Base-by-base conservation (phyloP, 1,284 basidiomycete species). In the Pascua guehoae region DNA sequence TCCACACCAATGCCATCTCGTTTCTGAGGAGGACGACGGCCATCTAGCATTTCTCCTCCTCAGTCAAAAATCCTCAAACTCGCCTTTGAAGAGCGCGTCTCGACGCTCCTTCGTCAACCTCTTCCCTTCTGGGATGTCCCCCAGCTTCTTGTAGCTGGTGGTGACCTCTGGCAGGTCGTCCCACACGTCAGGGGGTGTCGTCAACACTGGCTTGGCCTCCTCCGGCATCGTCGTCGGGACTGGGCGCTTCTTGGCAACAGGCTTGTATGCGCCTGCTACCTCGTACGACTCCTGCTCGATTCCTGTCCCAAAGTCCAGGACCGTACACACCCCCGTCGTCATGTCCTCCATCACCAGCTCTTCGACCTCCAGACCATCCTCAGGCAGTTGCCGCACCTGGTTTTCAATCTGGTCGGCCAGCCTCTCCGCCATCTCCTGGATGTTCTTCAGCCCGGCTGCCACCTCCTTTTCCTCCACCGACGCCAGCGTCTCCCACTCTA, bases 231-330 rank as follows among this genome's bases (percentile, higher is more conserved):
- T 37, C 2, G 49, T 51, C 5, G 49, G 49, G 12, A 58, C 57
- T 5, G 57, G 53, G 2, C 53, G 16, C 57, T 58, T 58, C 53
- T 47, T 51, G 11, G 42, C 47, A 8, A 58, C 57, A 1, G 43
- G 37, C 18, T 58, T 58, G 41, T 58, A 58, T 3, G 53, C 57
- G 4, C 4, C 24, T 3, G 24, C 24, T 7, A 32, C 24, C 7
- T 32, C 24, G 7, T 32, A 32, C 3, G 24, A 32, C 24, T 32
- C 24, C 24, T 32, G 24, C 24, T 32, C 24, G 24, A 32, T 7
- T 32, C 24, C 24, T 7, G 24, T 4, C 3, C 57, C 48, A 5
- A 24, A 40, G 38, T 14, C 40, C 4, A 9, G 9, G 1, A 49
- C 47, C 4, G 15, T 37, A 5, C 47, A 36, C 12, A 15, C 7